phyloP scores from a whole-genome alignment of 352 stramenopile genomes.

The Globisporangium alternatum region DNA sequence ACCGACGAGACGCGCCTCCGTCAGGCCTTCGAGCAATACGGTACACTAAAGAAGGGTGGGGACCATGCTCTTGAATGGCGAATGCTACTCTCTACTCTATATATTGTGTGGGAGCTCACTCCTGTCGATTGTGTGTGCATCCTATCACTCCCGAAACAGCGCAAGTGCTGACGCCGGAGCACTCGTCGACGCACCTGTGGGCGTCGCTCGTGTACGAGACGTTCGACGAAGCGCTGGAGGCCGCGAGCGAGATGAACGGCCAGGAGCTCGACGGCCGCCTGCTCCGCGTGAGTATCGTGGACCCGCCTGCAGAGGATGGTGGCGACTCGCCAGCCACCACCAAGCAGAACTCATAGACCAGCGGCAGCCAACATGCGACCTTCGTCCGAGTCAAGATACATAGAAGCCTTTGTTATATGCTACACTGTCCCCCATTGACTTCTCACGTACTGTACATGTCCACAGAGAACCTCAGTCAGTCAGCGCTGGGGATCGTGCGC shows the following conservation, averaged over 20 bases:
- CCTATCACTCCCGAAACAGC: conserved; percentile 16
- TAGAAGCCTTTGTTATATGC: conserved; percentile 9
- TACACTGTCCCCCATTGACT: not conserved
- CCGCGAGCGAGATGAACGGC: conserved; percentile 75
- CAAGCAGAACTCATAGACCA: conserved; percentile 9
- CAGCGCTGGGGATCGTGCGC: conserved; percentile 43
- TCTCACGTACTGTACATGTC: not conserved
- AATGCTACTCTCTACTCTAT: too few relatives aligned
- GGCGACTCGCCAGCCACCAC: not conserved
- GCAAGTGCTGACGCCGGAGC: conserved; percentile 45
- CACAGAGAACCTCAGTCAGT: conserved; percentile 20
- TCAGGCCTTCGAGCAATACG: conserved; percentile 49
- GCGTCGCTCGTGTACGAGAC: conserved; percentile 56
- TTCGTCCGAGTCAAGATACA: not conserved
- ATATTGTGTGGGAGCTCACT: not conserved
- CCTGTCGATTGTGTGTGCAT: not conserved
- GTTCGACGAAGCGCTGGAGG: conserved; percentile 72
- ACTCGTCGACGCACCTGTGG: conserved; percentile 65
- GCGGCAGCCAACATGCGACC: not conserved
- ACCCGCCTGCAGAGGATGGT: conserved; percentile 28
- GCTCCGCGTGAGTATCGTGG: conserved; percentile 74
- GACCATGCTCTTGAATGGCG: not conserved
- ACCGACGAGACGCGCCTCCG: conserved; percentile 71
- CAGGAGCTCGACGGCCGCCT: conserved; percentile 76
- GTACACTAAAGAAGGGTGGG: conserved; percentile 51